These are phyloP conservation scores for Rhodotorula sp. DNA, from an alignment of 1,284 basidiomycete species.

Conservation along the genomic window DNA sequence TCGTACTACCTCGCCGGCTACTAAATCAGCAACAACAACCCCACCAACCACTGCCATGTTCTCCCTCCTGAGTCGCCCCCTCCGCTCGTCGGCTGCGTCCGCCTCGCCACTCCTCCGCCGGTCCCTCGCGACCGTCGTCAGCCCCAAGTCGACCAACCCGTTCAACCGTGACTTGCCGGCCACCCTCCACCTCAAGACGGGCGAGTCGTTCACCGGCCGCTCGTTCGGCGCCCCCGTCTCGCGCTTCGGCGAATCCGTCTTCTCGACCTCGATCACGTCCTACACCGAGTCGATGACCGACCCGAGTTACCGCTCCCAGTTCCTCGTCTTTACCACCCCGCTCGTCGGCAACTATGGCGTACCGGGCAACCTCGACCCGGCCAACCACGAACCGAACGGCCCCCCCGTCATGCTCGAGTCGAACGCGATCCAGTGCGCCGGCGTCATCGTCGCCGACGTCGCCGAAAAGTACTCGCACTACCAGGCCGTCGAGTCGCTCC, in stretches of 20 bases:
- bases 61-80: slow-evolving; percentile 15
- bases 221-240: slow-evolving; percentile 87
- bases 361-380: slow-evolving; percentile 62
- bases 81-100: slow-evolving; percentile 9
- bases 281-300: slow-evolving; percentile 99
- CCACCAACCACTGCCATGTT: slow-evolving; percentile 11
- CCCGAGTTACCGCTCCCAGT: slow-evolving; percentile 96
- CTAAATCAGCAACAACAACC: not conserved
- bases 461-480: slow-evolving; percentile 95
- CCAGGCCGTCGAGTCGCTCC: slow-evolving; percentile 85
- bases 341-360: slow-evolving; percentile 99
- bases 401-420: slow-evolving; percentile 77
- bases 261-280: slow-evolving; percentile 97
- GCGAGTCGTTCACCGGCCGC: slow-evolving; percentile 82
- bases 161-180: slow-evolving; percentile 60
- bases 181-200: slow-evolving; percentile 86
- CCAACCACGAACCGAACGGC: slow-evolving; percentile 66
- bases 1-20: slow-evolving; percentile 25
- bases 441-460: slow-evolving; percentile 89
- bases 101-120: slow-evolving; percentile 18
- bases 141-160: slow-evolving; percentile 29
- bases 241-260: slow-evolving; percentile 95
- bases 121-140: slow-evolving; percentile 29
- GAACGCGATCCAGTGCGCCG: slow-evolving; percentile 82
- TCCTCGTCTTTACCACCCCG: slow-evolving; percentile 96